Percentiles rank a stretch among this genome's conserved stretches.
These are phyloP conservation scores for Fraxinus ornus DNA, from an alignment of 305 asterid species.

Conservation along the genomic window DNA sequence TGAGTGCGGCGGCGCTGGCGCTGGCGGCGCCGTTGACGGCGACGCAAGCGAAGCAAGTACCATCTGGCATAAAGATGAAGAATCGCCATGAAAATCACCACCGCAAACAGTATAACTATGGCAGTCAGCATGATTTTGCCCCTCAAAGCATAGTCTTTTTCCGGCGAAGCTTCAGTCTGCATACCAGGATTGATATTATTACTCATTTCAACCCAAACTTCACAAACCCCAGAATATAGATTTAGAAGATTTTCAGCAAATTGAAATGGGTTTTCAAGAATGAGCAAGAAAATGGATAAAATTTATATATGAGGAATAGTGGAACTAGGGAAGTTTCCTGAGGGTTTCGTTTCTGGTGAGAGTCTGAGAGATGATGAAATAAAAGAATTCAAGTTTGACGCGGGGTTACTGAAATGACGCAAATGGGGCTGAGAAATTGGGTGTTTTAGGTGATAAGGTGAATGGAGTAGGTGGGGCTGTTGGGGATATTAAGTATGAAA, in stretches of 20 bases:
- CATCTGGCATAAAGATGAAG: constrained; percentile 70
- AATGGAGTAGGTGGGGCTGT: neutral
- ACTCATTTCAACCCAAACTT: neutral
- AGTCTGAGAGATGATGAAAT: neutral
- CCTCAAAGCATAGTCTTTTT: constrained; percentile 51
- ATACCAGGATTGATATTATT: neutral
- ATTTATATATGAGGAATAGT: neutral
- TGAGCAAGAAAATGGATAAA: neutral
- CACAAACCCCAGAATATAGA: neutral
- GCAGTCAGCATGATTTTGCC: constrained; percentile 82
- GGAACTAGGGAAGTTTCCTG: constrained; percentile 36
- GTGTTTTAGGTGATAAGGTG: neutral
- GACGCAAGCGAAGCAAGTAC: constrained; percentile 58
- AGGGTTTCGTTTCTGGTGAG: constrained; percentile 17
- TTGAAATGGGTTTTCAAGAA: neutral
- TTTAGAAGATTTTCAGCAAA: neutral
- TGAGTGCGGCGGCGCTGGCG: constrained; percentile 49
- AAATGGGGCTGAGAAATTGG: constrained; percentile 27
- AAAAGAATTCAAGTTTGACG: neutral
- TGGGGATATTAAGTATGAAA: neutral
- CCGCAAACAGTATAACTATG: constrained; percentile 54
- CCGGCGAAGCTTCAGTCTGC: constrained; percentile 21
- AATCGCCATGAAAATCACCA: constrained; percentile 57
- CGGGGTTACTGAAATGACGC: constrained; percentile 5
- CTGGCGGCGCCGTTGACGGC: constrained; percentile 61